A percentile compares a stretch with the other conserved stretches of the same genome.
Conservation (phyloP, 495 filamentous ascomycete species). For the Penicilliopsis zonata region DNA sequence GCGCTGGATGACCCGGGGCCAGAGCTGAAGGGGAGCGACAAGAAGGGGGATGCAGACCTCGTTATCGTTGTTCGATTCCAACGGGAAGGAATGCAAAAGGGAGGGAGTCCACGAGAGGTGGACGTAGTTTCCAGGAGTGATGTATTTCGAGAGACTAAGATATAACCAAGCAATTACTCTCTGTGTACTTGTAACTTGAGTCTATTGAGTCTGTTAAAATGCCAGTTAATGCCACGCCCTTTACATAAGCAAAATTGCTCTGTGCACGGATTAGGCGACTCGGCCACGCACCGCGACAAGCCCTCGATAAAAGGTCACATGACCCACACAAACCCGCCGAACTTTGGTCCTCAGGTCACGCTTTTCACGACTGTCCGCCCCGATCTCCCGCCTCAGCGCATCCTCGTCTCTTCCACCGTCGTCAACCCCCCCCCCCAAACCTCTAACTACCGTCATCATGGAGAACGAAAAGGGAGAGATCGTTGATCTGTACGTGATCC, state of each 20-base stretch:
- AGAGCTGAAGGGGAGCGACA: slow-evolving; percentile 49
- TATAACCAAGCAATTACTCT: no score
- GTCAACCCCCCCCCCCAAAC: slow-evolving; percentile 30
- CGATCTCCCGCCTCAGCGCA: slow-evolving; percentile 8
- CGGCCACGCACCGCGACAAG: slow-evolving; percentile 14
- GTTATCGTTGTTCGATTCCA: slow-evolving; percentile 59
- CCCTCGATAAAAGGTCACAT: slow-evolving; percentile 38
- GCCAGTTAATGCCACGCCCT: slow-evolving; percentile 1
- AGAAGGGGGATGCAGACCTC: slow-evolving; percentile 59
- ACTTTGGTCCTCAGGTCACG: slow-evolving; percentile 1
- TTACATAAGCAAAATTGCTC: not conserved
- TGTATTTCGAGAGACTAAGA: slow-evolving; percentile 16
- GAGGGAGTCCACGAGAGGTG: slow-evolving; percentile 40
- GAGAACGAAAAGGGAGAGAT: slow-evolving; percentile 98
- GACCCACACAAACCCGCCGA: slow-evolving; percentile 28
- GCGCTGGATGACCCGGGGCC: slow-evolving; percentile 58
- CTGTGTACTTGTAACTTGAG: no score
- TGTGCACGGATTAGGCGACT: slow-evolving; percentile 3
- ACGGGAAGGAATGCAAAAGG: no score
- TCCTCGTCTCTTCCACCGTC: slow-evolving; percentile 19
- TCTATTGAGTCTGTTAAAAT: no score
- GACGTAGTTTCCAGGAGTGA: slow-evolving; percentile 43
- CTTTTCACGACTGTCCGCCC: not conserved
- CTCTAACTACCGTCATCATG: slow-evolving; percentile 50
- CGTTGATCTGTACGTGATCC: slow-evolving; percentile 79